Conservation (phyloP, 345 rosid species). For the Salix purpurea region DNA sequence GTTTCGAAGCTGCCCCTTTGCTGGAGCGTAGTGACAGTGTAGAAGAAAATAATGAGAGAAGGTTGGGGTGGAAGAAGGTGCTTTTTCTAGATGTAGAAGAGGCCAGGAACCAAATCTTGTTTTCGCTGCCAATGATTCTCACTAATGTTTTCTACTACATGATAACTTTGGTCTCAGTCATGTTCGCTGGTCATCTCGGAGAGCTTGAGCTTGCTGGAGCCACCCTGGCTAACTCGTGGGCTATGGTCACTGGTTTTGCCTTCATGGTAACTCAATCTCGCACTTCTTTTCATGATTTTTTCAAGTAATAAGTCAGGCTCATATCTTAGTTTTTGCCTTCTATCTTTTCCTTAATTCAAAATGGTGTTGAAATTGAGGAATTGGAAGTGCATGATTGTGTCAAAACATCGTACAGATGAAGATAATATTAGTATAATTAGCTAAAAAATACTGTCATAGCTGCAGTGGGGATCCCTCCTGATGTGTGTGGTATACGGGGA, state of each 20-base stretch:
- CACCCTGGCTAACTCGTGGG: conserved; percentile 88
- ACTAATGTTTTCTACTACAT: conserved; percentile 49
- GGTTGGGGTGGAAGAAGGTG: conserved; percentile 30
- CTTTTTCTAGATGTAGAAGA: conserved; percentile 41
- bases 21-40: not conserved
- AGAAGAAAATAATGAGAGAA: not conserved
- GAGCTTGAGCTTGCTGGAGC: conserved; percentile 72
- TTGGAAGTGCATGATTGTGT: too few species aligned
- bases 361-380: too few species aligned
- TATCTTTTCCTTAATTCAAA: not conserved
- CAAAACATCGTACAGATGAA: too few species aligned
- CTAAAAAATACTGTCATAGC: too few species aligned
- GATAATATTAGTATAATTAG: too few species aligned
- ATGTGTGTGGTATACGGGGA: too few species aligned
- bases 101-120: conserved; percentile 50
- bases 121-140: conserved; percentile 65
- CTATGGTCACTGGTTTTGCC: conserved; percentile 69
- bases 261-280: conserved; percentile 48
- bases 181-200: conserved; percentile 81
- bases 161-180: conserved; percentile 64
- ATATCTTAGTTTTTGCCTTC: not conserved
- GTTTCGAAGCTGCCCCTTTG: not conserved
- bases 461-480: too few species aligned
- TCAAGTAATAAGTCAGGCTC: too few species aligned
- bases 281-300: not conserved